Percentiles rank a stretch among this genome's conserved stretches.
Conservation (phyloP, 805 yeast genomes). For the Yamadazyma sp. region DNA sequence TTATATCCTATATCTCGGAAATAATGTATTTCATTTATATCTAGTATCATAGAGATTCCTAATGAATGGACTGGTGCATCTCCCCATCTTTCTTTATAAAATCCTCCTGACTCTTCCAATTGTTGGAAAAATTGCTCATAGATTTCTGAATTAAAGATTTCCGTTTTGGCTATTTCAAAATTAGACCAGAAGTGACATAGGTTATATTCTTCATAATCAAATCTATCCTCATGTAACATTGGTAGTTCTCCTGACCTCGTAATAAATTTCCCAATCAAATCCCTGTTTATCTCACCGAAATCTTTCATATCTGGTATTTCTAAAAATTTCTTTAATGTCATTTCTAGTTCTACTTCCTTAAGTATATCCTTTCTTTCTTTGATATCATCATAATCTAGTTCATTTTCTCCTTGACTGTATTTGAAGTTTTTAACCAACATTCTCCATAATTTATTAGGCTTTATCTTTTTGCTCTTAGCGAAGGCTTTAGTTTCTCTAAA, state of each 20-base stretch:
- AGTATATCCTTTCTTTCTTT: constrained; percentile 18
- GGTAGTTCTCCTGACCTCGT: constrained; percentile 31
- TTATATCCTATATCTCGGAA: constrained; percentile 90
- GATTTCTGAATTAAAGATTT: constrained; percentile 60
- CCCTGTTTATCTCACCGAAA: constrained; percentile 18
- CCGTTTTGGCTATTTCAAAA: constrained; percentile 86
- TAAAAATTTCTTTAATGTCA: constrained; percentile 23
- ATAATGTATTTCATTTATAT: constrained; percentile 74
- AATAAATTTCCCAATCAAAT: constrained; percentile 36
- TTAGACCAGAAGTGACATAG: constrained; percentile 91
- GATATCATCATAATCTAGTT: constrained; percentile 21
- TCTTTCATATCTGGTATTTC: constrained; percentile 20
- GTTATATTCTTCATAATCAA: constrained; percentile 68
- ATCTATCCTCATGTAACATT: constrained; percentile 47
- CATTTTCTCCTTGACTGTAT: constrained; percentile 20
- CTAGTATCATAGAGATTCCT: constrained; percentile 74
- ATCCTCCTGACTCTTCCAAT: constrained; percentile 75
- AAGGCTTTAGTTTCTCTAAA: constrained; percentile 71
- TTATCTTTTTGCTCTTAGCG: constrained; percentile 42
- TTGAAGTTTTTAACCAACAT: constrained; percentile 47
- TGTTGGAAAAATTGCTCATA: constrained; percentile 68
- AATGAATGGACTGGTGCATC: constrained; percentile 94
- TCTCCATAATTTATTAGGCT: constrained; percentile 66
- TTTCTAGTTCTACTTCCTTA: constrained; percentile 24
- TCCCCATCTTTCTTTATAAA: constrained; percentile 93